A percentile compares a stretch with the other conserved stretches of the same genome.
Conservation (phyloP, 2,329 filamentous ascomycete genomes). For the Neoascochyta sp. region DNA sequence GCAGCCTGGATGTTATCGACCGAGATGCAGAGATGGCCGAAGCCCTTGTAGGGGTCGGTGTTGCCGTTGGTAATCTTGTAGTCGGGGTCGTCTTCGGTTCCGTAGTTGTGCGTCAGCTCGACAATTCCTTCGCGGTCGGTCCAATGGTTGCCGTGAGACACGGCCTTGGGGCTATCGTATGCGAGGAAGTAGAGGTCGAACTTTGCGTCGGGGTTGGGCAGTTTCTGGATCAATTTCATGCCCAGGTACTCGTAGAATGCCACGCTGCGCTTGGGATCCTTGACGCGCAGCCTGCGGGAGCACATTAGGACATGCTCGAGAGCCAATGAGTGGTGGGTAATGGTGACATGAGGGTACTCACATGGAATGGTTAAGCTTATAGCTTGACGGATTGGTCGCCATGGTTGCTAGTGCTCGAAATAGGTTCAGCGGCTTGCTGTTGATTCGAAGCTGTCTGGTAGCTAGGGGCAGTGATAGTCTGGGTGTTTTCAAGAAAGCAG, state of each 20-base stretch:
- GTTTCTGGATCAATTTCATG: slow-evolving; percentile 76
- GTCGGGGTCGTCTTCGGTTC: slow-evolving; percentile 77
- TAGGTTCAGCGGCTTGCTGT: slow-evolving; percentile 9
- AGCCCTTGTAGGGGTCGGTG: slow-evolving; percentile 77
- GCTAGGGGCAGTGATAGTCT: slow-evolving; percentile 8
- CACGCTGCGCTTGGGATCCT: slow-evolving; percentile 79
- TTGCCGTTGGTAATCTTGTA: slow-evolving; percentile 88
- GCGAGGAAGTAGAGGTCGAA: slow-evolving; percentile 96
- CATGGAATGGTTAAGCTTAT: slow-evolving; percentile 63
- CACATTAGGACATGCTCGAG: slow-evolving; percentile 4
- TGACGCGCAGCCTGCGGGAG: slow-evolving; percentile 64
- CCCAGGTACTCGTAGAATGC: slow-evolving; percentile 94
- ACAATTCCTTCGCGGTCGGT: slow-evolving; percentile 83
- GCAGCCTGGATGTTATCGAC: slow-evolving; percentile 73
- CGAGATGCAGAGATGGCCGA: slow-evolving; percentile 79
- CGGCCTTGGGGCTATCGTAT: slow-evolving; percentile 72
- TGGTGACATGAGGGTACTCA: slow-evolving; percentile 21
- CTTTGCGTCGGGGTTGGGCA: slow-evolving; percentile 79
- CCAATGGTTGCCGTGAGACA: slow-evolving; percentile 71
- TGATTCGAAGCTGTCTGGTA: slow-evolving; percentile 6
- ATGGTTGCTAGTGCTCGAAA: slow-evolving; percentile 45
- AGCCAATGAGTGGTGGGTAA: slow-evolving; percentile 5
- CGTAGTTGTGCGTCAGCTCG: slow-evolving; percentile 81
- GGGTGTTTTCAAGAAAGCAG: slow-evolving; percentile 5
- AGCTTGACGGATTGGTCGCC: slow-evolving; percentile 57